Conservation (phyloP, 805 yeast genomes). For the Hermanozyma aechmeae region DNA sequence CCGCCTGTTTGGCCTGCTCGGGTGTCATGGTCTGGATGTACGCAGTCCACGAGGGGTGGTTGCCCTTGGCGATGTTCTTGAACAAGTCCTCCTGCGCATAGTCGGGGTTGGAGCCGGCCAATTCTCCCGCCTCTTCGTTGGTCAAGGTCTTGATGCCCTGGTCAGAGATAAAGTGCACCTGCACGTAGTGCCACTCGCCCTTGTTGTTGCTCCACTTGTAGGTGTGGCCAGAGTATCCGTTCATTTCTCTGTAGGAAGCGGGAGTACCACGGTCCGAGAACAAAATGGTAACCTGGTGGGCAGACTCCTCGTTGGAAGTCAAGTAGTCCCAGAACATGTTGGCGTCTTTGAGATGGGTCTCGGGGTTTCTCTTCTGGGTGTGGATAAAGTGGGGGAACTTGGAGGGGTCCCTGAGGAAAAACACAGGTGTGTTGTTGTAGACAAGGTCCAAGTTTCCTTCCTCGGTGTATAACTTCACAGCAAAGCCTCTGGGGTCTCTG, state of each 20-base stretch:
- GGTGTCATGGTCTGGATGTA: conserved; percentile 82
- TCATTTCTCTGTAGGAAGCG: conserved; percentile 63
- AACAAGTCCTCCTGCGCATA: conserved; percentile 73
- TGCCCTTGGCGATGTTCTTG: conserved; percentile 68
- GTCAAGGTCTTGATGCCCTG: conserved; percentile 48
- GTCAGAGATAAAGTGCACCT: conserved; percentile 63
- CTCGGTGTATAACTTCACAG: conserved; percentile 72
- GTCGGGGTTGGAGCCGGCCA: conserved; percentile 77
- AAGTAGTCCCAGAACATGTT: conserved; percentile 82
- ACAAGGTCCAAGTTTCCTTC: conserved; percentile 83
- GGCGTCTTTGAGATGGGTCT: conserved; percentile 71
- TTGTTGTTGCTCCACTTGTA: conserved; percentile 70
- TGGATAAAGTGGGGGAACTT: conserved; percentile 86
- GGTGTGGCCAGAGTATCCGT: conserved; percentile 80
- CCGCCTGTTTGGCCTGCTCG: conserved; percentile 64
- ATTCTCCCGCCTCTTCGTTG: conserved; percentile 58
- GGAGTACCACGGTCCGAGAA: conserved; percentile 84
- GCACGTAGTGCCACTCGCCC: conserved; percentile 73
- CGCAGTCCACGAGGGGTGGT: conserved; percentile 76
- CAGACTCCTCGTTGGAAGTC: conserved; percentile 61
- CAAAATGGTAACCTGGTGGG: conserved; percentile 65
- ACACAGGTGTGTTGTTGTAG: conserved; percentile 78
- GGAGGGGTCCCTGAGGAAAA: conserved; percentile 76
- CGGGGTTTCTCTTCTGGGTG: conserved; percentile 79
- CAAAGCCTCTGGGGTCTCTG: conserved; percentile 82